Evolutionary conservation across 805 yeast genomes (phyloP), one percentile per base, ranked within the genome.

Genomic region (Lachancea dasiensis): DNA sequence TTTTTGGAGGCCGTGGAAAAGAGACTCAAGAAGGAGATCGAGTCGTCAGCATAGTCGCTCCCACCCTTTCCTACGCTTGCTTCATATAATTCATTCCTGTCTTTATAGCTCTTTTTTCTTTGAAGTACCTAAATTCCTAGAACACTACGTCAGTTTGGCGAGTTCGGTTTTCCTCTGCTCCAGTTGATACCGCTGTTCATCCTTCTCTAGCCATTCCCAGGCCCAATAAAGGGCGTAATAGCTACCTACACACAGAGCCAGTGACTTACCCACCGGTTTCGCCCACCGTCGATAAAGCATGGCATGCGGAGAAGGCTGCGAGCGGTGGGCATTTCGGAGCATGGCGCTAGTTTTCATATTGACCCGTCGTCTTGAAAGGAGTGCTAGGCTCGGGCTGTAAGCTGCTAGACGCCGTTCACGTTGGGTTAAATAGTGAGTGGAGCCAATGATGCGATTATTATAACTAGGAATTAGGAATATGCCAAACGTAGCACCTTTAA

Each of bases 1-100:
- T 84, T 84, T 60, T 68, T 84, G 48, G 83, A 80, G 46, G 86
- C 87, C 27, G 92, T 84, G 51, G 80, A 81, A 47, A 68, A 68
- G 36, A 73, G 77, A 56, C 68, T 79, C 54, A 60, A 69, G 39
- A 44, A 44, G 4, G 56, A 51, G 31, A 45, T 58, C 29, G 41
- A 52, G 38, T 46, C 63, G n/a, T n/a, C n/a, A n/a, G n/a, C n/a
- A n/a, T n/a, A n/a, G n/a, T n/a, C n/a, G n/a, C n/a, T n/a, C n/a
- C n/a, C n/a, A n/a, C n/a, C n/a, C n/a, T n/a, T n/a, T n/a, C n/a
- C n/a, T n/a, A n/a, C n/a, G n/a, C 34, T 46, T 52, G 14, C 28
- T 10, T 6, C 13, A 26, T 26, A n/a, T 14, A 11, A n/a, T 14
- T 14, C 7, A 26, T 26, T 9, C 14, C 13, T 26, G 6, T 26